Percentiles rank a stretch among this genome's conserved stretches.
phyloP scores from a whole-genome alignment of 371 early-diverging fungal genomes.

The Saksenaea oblongispora region DNA sequence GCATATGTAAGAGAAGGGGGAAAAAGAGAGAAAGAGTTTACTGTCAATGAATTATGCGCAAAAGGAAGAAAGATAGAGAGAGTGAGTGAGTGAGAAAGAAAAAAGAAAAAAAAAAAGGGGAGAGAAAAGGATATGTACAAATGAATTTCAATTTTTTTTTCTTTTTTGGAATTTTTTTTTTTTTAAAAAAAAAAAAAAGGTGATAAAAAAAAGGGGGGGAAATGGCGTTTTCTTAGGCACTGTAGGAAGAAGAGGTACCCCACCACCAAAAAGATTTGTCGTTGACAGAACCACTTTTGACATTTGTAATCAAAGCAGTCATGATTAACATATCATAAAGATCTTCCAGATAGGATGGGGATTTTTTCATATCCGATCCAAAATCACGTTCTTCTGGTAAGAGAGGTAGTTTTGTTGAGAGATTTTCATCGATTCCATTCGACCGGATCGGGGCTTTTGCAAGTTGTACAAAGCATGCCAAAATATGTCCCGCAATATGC shows the following conservation, averaged over 20 bases:
- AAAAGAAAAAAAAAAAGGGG: slow-evolving; percentile 5
- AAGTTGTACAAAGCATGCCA: slow-evolving; percentile 31
- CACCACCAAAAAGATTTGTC: slow-evolving; percentile 48
- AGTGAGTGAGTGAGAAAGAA: too few species aligned
- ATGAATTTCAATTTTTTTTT: neutral
- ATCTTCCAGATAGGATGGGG: slow-evolving; percentile 39
- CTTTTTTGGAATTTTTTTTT: neutral
- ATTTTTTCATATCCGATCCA: slow-evolving; percentile 9
- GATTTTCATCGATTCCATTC: slow-evolving; percentile 6
- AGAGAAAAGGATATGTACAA: slow-evolving; percentile 2
- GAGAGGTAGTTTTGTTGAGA: slow-evolving; percentile 19
- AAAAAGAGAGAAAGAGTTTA: neutral
- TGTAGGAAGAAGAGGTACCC: slow-evolving; percentile 21
- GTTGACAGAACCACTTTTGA: slow-evolving; percentile 12
- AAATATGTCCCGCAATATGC: slow-evolving; percentile 29
- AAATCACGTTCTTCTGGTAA: slow-evolving; percentile 42
- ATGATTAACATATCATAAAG: slow-evolving; percentile 48
- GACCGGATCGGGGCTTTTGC: slow-evolving; percentile 15
- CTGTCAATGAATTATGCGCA: slow-evolving; percentile 9
- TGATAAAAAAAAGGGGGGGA: neutral
- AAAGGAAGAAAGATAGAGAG: slow-evolving; percentile 6
- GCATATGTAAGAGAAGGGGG: neutral
- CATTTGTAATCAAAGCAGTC: slow-evolving; percentile 30
- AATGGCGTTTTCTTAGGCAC: slow-evolving; percentile 5
- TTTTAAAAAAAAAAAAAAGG: neutral